Percentiles rank a stretch among this genome's conserved stretches.
Conservation (phyloP, 2,329 filamentous ascomycete genomes). For the Neonectria ditissima region DNA sequence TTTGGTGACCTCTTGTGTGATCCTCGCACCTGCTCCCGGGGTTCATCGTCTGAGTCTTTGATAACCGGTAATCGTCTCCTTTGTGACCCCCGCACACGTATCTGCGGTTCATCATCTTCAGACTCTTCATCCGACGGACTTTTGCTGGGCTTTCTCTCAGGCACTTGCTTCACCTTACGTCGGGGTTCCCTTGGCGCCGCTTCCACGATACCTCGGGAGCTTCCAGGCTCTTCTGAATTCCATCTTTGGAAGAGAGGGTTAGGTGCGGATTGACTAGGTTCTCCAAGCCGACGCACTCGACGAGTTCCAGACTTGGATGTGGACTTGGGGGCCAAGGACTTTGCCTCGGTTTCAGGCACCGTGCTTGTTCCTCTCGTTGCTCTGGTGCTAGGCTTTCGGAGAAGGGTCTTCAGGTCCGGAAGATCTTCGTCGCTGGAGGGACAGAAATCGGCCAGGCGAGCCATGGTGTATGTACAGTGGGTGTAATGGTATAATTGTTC, state of each 20-base stretch:
- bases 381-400: constrained; percentile 33
- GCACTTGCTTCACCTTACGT: constrained; percentile 15
- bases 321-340: constrained; percentile 42
- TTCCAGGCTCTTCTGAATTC: constrained; percentile 40
- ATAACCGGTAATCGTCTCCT: constrained; percentile 26
- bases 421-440: constrained; percentile 57
- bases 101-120: constrained; percentile 29
- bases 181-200: constrained; percentile 11
- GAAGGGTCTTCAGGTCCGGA: constrained; percentile 52
- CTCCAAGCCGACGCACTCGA: constrained; percentile 49
- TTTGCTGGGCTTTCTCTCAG: constrained; percentile 12
- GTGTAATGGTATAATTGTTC: not conserved
- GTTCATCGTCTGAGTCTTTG: constrained; percentile 38
- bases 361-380: constrained; percentile 30
- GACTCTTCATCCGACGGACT: constrained; percentile 5
- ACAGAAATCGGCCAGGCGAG: constrained; percentile 45
- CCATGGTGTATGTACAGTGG: constrained; percentile 37
- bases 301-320: constrained; percentile 41
- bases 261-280: constrained; percentile 29
- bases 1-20: constrained; percentile 24
- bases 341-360: constrained; percentile 23
- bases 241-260: constrained; percentile 51
- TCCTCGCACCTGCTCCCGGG: constrained; percentile 21
- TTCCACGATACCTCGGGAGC: constrained; percentile 1
- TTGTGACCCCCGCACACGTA: constrained; percentile 21